These are phyloP conservation scores for Diophrys sp. DNA, from an alignment of 73 alveolate species.

Conservation along the genomic window DNA sequence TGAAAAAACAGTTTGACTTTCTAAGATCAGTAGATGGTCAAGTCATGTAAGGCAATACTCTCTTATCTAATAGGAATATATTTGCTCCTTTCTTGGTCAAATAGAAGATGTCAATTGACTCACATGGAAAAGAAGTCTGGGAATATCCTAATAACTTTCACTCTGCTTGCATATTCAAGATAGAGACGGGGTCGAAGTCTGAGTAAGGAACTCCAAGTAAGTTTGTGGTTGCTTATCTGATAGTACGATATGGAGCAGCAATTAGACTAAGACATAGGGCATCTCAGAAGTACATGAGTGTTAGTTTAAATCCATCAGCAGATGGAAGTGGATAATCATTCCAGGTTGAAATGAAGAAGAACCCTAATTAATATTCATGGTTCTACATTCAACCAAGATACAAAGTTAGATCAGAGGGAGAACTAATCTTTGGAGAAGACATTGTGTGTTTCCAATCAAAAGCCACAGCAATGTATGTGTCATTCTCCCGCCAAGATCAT, in stretches of 20 bases:
- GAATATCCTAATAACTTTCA: conserved; percentile 7
- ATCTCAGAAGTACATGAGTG: not conserved
- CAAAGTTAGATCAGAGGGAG: conserved; percentile 13
- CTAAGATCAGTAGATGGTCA: not conserved
- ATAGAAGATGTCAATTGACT: not conserved
- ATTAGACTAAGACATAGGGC: not conserved
- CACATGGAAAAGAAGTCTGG: conserved; percentile 13
- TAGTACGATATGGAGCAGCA: conserved; percentile 9
- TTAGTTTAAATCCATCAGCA: not conserved
- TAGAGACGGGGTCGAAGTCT: not conserved
- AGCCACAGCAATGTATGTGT: conserved; percentile 2
- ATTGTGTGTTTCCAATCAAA: not conserved
- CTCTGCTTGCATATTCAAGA: conserved; percentile 11
- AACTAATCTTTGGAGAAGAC: conserved; percentile 5
- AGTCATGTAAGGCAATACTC: not conserved
- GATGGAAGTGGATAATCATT: not conserved
- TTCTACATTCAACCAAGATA: conserved; percentile 9
- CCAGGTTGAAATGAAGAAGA: not conserved
- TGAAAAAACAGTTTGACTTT: not conserved
- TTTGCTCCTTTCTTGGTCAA: not conserved
- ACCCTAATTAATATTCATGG: not conserved
- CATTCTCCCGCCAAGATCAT: not conserved
- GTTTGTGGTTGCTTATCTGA: not conserved
- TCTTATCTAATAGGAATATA: not conserved
- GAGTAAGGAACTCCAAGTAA: not conserved